phyloP scores from a whole-genome alignment of 768 basidiomycete species.

The Auriscalpium orientale region DNA sequence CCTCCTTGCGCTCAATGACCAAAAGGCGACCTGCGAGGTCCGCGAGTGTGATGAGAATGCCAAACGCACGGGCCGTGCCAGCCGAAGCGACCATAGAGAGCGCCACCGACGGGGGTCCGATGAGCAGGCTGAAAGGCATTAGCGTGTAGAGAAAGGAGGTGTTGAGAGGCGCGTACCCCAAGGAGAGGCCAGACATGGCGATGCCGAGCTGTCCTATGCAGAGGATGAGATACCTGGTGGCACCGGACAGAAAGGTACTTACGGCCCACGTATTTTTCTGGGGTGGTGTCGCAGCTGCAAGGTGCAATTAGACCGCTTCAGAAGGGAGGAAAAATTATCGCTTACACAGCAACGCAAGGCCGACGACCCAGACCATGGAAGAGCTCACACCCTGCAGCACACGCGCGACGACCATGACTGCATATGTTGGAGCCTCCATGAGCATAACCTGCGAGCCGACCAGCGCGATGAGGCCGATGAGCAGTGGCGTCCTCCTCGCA shows the following conservation, averaged over 20 bases:
- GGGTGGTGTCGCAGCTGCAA: conserved; percentile 29
- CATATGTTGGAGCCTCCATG: conserved; percentile 32
- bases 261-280: conserved; percentile 29
- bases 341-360: conserved; percentile 32
- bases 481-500: conserved; percentile 24
- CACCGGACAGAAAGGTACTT: conserved; percentile 4
- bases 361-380: conserved; percentile 32
- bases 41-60: conserved; percentile 23
- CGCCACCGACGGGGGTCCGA: conserved; percentile 33
- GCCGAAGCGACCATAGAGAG: conserved; percentile 28
- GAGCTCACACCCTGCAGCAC: conserved; percentile 34
- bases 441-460: conserved; percentile 31
- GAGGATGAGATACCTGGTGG: too few species aligned
- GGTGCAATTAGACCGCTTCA: neutral
- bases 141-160: neutral
- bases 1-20: conserved; percentile 31
- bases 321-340: neutral
- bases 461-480: conserved; percentile 25
- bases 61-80: conserved; percentile 32
- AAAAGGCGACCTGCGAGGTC: conserved; percentile 31
- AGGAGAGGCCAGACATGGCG: conserved; percentile 31
- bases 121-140: conserved; percentile 19
- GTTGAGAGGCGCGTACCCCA: conserved; percentile 22
- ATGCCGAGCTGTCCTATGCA: conserved; percentile 30
- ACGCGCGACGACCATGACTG: conserved; percentile 33